Percentiles rank a stretch among this genome's conserved stretches.
Conservation (phyloP, 352 stramenopile genomes). For the Phytophthora aleatoria region DNA sequence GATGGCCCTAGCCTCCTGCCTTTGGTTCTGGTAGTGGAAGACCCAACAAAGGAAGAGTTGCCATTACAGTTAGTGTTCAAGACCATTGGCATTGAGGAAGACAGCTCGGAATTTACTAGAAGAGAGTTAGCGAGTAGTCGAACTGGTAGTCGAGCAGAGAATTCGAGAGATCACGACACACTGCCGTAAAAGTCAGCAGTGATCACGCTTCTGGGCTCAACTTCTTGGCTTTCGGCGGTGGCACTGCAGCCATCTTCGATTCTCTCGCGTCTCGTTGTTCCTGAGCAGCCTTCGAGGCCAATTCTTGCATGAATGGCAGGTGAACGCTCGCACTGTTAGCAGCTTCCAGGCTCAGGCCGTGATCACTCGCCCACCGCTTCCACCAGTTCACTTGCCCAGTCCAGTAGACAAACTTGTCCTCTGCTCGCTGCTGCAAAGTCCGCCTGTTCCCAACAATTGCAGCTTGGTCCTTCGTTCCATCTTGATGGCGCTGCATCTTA, state of each 20-base stretch:
- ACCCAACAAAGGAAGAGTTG: neutral
- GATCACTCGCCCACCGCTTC: slow-evolving; percentile 20
- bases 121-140: slow-evolving; percentile 2
- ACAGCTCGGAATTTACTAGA: slow-evolving; percentile 7
- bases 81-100: slow-evolving; percentile 20
- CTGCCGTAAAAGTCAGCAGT: slow-evolving; percentile 3
- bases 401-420: slow-evolving; percentile 28
- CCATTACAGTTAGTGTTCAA: slow-evolving; percentile 21
- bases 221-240: neutral
- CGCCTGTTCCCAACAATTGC: neutral
- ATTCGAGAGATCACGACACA: neutral
- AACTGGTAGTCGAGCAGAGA: neutral
- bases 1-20: slow-evolving; percentile 1
- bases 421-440: slow-evolving; percentile 4
- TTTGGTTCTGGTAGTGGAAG: slow-evolving; percentile 17
- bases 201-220: neutral
- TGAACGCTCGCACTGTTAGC: slow-evolving; percentile 11
- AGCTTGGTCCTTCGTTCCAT: neutral
- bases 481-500: too few species aligned
- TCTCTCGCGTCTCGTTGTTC: slow-evolving; percentile 6
- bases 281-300: slow-evolving; percentile 19
- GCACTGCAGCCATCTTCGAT: neutral
- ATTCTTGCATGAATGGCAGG: slow-evolving; percentile 19
- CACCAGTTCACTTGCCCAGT: slow-evolving; percentile 27
- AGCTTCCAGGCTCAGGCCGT: slow-evolving; percentile 16